A percentile compares a stretch with the other conserved stretches of the same genome.
Evolutionary conservation across 805 yeast species (phyloP).

Genomic region (Candida patagonica): DNA sequence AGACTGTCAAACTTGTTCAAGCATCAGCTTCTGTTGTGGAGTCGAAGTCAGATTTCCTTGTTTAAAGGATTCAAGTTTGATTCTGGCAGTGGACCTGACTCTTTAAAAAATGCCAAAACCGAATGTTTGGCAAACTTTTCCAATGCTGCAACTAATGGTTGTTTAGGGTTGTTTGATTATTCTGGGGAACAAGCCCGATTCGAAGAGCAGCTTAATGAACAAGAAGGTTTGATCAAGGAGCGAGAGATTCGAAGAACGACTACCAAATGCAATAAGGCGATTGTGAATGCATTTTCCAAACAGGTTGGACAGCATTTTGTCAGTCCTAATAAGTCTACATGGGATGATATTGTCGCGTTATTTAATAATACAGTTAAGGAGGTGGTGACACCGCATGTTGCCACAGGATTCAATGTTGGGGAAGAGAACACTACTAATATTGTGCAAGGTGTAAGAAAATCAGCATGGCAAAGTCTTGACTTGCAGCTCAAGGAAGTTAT

Average conservation of each 20-base stretch:
- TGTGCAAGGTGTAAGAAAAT: conserved; percentile 36
- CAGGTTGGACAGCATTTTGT: conserved; percentile 39
- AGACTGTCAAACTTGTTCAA: conserved; percentile 36
- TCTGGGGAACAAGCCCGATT: conserved; percentile 20
- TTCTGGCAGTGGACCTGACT: background rate
- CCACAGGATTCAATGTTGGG: conserved; percentile 13
- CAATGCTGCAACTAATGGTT: conserved; percentile 26
- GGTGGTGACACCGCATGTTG: conserved; percentile 29
- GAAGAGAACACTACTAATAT: conserved; percentile 35
- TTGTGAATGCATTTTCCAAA: conserved; percentile 27
- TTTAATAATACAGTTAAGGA: conserved; percentile 33
- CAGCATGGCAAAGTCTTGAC: conserved; percentile 60
- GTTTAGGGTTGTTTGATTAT: conserved; percentile 25
- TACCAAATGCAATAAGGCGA: conserved; percentile 20
- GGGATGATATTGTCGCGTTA: conserved; percentile 48
- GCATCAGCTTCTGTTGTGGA: conserved; percentile 25
- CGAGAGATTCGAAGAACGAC: conserved; percentile 37
- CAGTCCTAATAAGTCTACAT: conserved; percentile 42
- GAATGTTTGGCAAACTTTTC: background rate
- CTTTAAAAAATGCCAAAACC: background rate
- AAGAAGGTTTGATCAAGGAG: conserved; percentile 26
- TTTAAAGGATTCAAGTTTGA: conserved; percentile 3
- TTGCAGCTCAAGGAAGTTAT: conserved; percentile 51
- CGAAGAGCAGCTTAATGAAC: conserved; percentile 28
- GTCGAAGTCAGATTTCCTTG: background rate